phyloP scores from a whole-genome alignment of 257 asterid genomes.

The Gentiana macrophylla region DNA sequence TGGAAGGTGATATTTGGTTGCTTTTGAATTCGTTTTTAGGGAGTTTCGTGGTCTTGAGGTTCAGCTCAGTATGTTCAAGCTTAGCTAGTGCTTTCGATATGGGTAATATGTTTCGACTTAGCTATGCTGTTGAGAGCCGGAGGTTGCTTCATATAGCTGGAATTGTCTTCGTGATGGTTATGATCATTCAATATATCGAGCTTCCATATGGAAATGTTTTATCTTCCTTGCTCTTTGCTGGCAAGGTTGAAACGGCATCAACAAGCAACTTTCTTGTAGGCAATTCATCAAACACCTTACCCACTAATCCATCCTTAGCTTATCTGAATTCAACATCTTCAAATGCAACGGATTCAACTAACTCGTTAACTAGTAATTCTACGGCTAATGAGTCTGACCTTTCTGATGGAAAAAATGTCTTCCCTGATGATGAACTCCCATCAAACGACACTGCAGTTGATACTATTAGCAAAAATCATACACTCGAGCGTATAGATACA shows the following conservation, averaged over 20 bases:
- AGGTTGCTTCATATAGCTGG: constrained; percentile 49
- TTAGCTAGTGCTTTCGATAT: constrained; percentile 22
- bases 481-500: constrained; percentile 17
- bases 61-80: constrained; percentile 2
- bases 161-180: constrained; percentile 36
- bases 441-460: constrained; percentile 24
- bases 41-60: background rate
- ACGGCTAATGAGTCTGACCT: constrained; percentile 9
- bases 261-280: constrained; percentile 12
- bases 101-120: constrained; percentile 33
- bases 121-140: constrained; percentile 37
- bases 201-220: constrained; percentile 44
- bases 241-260: constrained; percentile 17
- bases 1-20: background rate
- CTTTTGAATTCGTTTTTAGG: background rate
- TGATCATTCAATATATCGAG: constrained; percentile 54
- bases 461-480: constrained; percentile 17
- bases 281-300: constrained; percentile 16
- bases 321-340: constrained; percentile 14
- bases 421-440: constrained; percentile 54
- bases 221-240: constrained; percentile 31
- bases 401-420: constrained; percentile 27
- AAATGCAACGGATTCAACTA: constrained; percentile 20
- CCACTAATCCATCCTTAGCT: background rate
- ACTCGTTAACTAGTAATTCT: constrained; percentile 9